These are phyloP conservation scores for Cornus controversa DNA, from an alignment of 148 eudicot species.

Conservation along the genomic window DNA sequence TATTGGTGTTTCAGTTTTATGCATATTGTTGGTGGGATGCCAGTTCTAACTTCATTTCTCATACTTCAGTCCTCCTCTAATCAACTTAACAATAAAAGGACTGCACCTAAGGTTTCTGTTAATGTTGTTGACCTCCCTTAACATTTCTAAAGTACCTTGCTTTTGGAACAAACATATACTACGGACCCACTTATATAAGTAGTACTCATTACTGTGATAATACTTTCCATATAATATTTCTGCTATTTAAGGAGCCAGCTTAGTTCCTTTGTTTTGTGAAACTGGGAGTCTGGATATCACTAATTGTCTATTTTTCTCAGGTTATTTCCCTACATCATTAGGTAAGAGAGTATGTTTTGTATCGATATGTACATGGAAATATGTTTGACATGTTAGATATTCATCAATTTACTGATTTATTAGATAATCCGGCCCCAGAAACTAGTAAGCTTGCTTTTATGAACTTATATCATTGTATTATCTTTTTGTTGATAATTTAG, in stretches of 20 bases:
- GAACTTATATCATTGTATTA: not conserved
- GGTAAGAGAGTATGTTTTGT: not conserved
- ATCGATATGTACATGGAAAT: not conserved
- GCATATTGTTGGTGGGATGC: not conserved
- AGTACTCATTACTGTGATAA: not conserved
- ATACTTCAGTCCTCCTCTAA: not conserved
- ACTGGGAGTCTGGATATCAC: not conserved
- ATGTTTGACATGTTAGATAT: not conserved
- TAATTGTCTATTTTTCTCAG: not conserved
- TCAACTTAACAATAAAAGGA: not conserved
- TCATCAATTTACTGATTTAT: not conserved
- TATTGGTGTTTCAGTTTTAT: not conserved
- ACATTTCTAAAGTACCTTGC: not conserved
- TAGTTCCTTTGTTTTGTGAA: not conserved
- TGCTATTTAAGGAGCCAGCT: not conserved
- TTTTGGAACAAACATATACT: not conserved
- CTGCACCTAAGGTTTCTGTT: too few relatives aligned
- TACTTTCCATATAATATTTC: not conserved
- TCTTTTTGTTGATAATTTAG: not conserved
- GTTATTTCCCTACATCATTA: not conserved
- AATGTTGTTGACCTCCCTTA: not conserved
- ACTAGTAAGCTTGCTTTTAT: not conserved
- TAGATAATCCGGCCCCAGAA: not conserved
- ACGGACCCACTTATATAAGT: not conserved
- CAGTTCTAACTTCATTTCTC: not conserved